Conservation (phyloP, 106 monocot genomes). For the Dendrobium nobile region DNA sequence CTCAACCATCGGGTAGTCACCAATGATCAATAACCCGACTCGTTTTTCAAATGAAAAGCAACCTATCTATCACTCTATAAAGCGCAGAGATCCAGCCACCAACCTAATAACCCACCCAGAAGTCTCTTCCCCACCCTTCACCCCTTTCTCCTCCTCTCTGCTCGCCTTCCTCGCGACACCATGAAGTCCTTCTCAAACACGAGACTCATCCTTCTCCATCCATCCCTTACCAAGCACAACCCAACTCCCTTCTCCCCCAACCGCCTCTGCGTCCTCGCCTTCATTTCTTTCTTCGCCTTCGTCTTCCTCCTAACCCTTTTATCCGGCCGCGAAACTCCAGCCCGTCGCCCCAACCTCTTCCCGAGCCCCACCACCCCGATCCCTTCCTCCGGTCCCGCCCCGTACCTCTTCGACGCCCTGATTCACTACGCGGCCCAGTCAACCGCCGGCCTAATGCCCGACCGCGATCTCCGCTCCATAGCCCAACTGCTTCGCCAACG, state of each 20-base stretch:
- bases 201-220: conserved; percentile 39
- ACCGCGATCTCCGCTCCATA: conserved; percentile 48
- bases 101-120: not conserved
- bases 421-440: conserved; percentile 52
- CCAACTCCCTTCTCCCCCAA: conserved; percentile 18
- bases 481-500: conserved; percentile 43
- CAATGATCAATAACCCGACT: too few species aligned
- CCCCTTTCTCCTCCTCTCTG: not conserved
- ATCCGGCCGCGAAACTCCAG: not conserved
- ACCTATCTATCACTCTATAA: not conserved
- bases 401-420: conserved; percentile 41
- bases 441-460: conserved; percentile 47
- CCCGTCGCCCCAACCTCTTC: not conserved
- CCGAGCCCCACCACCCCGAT: not conserved
- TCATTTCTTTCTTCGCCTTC: conserved; percentile 37
- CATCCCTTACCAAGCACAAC: conserved; percentile 11
- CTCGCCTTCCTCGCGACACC: not conserved
- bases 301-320: conserved; percentile 17
- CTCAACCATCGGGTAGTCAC: too few species aligned
- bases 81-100: not conserved
- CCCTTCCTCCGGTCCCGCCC: conserved; percentile 1
- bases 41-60: too few species aligned
- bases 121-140: too few species aligned
- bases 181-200: conserved; percentile 26
- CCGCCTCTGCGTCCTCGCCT: conserved; percentile 36